These are phyloP conservation scores for Amauroascus niger DNA, from an alignment of 2,329 filamentous ascomycete species.

Conservation along the genomic window DNA sequence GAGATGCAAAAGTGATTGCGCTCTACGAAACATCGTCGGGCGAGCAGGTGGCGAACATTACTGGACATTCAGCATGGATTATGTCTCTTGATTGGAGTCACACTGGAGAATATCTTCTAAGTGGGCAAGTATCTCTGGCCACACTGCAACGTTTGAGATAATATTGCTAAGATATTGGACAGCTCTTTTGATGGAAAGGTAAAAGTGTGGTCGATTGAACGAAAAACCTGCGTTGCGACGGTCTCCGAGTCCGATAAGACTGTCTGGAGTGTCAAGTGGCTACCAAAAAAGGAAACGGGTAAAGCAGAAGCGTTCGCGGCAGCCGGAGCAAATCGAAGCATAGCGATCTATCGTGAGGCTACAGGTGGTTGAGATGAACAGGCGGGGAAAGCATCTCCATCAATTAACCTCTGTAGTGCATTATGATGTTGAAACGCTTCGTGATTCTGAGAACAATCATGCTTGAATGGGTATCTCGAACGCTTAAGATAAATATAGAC, in stretches of 20 bases:
- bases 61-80: constrained; percentile 76
- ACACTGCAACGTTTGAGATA: background rate
- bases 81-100: constrained; percentile 86
- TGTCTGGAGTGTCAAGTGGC: constrained; percentile 75
- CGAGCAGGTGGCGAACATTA: constrained; percentile 79
- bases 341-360: constrained; percentile 78
- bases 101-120: constrained; percentile 83
- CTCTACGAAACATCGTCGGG: constrained; percentile 88
- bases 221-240: constrained; percentile 75
- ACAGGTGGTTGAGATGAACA: constrained; percentile 49
- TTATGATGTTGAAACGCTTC: background rate
- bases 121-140: constrained; percentile 47
- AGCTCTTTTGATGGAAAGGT: constrained; percentile 82
- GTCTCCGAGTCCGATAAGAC: constrained; percentile 82
- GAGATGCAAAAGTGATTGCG: constrained; percentile 78
- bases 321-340: constrained; percentile 62
- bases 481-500: background rate
- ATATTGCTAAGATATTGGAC: background rate
- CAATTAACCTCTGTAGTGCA: background rate
- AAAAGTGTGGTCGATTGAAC: constrained; percentile 90
- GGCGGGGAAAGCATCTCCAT: background rate
- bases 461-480: background rate
- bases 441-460: background rate
- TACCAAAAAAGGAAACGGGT: constrained; percentile 53
- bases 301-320: constrained; percentile 63